Evolutionary conservation across 1,139 yeast species (phyloP).

Genomic region (Nadsonia commutata): DNA sequence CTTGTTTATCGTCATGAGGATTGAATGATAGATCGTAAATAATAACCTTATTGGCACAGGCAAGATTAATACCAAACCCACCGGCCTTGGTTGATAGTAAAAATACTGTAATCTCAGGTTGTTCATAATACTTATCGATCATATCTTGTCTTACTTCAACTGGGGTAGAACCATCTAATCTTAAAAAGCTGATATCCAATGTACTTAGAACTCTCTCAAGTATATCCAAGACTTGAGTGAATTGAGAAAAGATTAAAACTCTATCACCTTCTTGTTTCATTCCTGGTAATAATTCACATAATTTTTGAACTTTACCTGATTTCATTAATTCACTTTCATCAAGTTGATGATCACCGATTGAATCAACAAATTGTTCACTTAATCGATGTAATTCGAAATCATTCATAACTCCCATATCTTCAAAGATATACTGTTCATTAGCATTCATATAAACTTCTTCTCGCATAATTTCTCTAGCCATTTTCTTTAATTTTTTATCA

Average conservation of each 20-base stretch:
- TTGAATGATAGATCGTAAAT: constrained; percentile 90
- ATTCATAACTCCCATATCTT: constrained; percentile 94
- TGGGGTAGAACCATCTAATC: constrained; percentile 87
- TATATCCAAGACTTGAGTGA: constrained; percentile 84
- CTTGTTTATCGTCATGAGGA: constrained; percentile 97
- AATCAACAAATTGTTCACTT: constrained; percentile 57
- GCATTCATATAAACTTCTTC: constrained; percentile 74
- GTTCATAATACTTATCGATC: constrained; percentile 80
- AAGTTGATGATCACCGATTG: constrained; percentile 41
- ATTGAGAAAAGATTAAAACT: constrained; percentile 72
- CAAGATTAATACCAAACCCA: constrained; percentile 92
- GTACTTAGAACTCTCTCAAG: constrained; percentile 61
- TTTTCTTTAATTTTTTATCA: constrained; percentile 38
- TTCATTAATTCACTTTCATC: constrained; percentile 43
- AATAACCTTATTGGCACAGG: constrained; percentile 86
- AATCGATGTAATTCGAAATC: constrained; percentile 74
- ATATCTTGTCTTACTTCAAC: constrained; percentile 88
- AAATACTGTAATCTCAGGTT: constrained; percentile 69
- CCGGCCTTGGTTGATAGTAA: constrained; percentile 91
- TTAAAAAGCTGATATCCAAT: constrained; percentile 53
- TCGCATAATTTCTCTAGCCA: constrained; percentile 67
- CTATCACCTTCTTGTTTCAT: constrained; percentile 56
- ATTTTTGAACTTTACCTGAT: constrained; percentile 59
- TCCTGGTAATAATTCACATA: constrained; percentile 43
- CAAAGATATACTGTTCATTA: constrained; percentile 56